phyloP scores from a whole-genome alignment of 192 early-diverging fungal species.

The Glomus cerebriforme region DNA sequence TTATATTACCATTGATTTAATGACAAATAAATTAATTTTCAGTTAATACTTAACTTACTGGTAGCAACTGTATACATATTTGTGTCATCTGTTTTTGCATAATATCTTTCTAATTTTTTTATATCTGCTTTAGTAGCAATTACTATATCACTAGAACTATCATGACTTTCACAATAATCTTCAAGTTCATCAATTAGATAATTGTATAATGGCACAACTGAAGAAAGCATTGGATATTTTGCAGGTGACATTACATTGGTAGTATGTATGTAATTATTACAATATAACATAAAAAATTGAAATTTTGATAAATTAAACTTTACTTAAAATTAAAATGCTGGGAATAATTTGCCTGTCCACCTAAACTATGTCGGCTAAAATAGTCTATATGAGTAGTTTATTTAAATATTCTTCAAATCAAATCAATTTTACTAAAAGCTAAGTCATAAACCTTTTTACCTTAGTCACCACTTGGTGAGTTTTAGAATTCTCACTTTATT shows the following conservation, averaged over 20 bases:
- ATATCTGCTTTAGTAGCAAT: background rate
- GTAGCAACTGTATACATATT: slow-evolving; percentile 6
- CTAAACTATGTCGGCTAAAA: too few relatives aligned
- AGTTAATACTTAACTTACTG: background rate
- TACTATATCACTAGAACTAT: background rate
- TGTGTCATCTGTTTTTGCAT: background rate
- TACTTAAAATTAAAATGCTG: too few relatives aligned
- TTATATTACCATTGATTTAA: background rate
- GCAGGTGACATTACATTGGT: background rate
- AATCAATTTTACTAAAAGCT: too few relatives aligned
- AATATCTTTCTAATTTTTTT: background rate
- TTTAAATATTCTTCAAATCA: too few relatives aligned
- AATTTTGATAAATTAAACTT: too few relatives aligned
- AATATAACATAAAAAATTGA: too few relatives aligned
- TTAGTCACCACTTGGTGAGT: too few relatives aligned
- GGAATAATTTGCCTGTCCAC: too few relatives aligned
- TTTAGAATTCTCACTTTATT: too few relatives aligned
- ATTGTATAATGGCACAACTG: slow-evolving; percentile 1
- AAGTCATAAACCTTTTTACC: too few relatives aligned
- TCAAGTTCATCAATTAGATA: slow-evolving; percentile 6
- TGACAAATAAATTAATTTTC: background rate
- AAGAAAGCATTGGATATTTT: slow-evolving; percentile 16
- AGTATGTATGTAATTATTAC: background rate
- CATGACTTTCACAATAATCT: background rate
- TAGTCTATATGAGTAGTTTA: too few relatives aligned